phyloP scores from a whole-genome alignment of 225 moss, liverwort and hornwort genomes.

The Straminergon stramineum region DNA sequence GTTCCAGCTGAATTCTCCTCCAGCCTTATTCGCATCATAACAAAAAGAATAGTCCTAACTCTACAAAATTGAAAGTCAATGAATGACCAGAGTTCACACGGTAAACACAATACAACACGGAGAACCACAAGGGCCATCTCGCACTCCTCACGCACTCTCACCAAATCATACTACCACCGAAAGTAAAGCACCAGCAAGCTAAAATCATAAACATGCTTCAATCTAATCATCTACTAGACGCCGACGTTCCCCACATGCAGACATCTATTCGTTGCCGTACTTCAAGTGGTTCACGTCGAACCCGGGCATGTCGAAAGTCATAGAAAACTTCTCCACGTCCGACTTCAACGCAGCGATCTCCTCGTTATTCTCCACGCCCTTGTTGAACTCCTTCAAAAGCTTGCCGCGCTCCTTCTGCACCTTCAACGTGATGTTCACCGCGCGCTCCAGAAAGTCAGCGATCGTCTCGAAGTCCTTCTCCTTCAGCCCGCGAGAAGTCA shows the following conservation, averaged over 20 bases:
- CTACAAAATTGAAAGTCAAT: slow-evolving; percentile 23
- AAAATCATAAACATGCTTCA: not conserved
- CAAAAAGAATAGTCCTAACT: slow-evolving; percentile 1
- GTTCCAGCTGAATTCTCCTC: not conserved
- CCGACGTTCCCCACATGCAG: not conserved
- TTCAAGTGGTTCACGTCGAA: slow-evolving; percentile 69
- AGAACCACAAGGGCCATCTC: not conserved
- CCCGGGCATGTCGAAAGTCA: slow-evolving; percentile 85
- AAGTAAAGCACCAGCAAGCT: not conserved
- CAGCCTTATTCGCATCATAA: slow-evolving; percentile 10
- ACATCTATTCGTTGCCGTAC: slow-evolving; percentile 32
- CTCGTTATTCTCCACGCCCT: slow-evolving; percentile 59
- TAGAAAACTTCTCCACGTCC: slow-evolving; percentile 77
- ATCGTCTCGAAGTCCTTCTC: slow-evolving; percentile 96
- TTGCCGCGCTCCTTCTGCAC: slow-evolving; percentile 88
- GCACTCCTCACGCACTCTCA: not conserved
- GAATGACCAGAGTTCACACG: slow-evolving; percentile 9
- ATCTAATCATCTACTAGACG: not conserved
- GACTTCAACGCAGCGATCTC: slow-evolving; percentile 56
- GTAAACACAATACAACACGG: slow-evolving; percentile 5
- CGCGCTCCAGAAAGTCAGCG: slow-evolving; percentile 67
- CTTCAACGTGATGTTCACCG: slow-evolving; percentile 76
- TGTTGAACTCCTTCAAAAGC: slow-evolving; percentile 84
- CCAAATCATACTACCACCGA: not conserved
- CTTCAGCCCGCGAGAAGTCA: slow-evolving; percentile 93